Conservation (phyloP, 2,329 filamentous ascomycete genomes). For the Septoria petroselini region DNA sequence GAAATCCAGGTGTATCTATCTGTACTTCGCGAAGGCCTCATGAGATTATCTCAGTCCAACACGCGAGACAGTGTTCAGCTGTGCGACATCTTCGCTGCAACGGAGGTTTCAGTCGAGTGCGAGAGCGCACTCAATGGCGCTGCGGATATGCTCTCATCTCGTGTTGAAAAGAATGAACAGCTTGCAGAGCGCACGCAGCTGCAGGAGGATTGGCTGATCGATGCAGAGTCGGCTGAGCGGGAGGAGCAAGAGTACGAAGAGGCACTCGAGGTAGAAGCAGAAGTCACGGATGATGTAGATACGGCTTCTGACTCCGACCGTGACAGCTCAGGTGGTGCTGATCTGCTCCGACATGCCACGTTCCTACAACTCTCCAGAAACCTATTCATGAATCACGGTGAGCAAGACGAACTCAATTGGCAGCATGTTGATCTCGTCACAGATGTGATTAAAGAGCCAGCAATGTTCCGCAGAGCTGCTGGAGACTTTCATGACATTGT, state of each 20-base stretch:
- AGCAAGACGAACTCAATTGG: conserved; percentile 65
- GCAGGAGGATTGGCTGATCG: conserved; percentile 65
- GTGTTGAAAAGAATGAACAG: conserved; percentile 63
- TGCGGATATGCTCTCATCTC: conserved; percentile 62
- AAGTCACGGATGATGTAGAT: conserved; percentile 4
- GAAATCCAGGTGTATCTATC: conserved; percentile 71
- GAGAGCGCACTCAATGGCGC: conserved; percentile 63
- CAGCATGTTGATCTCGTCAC: conserved; percentile 48
- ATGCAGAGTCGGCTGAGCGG: conserved; percentile 38
- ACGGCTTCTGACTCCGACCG: neutral
- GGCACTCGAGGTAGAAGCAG: neutral
- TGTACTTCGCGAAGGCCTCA: conserved; percentile 55
- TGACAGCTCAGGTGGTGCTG: conserved; percentile 29
- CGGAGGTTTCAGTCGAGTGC: conserved; percentile 67
- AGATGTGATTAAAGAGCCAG: conserved; percentile 55
- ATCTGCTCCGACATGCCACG: conserved; percentile 56
- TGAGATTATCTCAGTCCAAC: conserved; percentile 40
- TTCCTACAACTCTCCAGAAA: conserved; percentile 64
- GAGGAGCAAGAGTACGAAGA: conserved; percentile 25
- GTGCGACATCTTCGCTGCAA: conserved; percentile 66
- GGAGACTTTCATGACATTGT: conserved; percentile 69
- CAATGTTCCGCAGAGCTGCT: conserved; percentile 72
- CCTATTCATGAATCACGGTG: conserved; percentile 70
- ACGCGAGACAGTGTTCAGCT: conserved; percentile 41
- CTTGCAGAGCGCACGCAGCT: conserved; percentile 58